These are phyloP conservation scores for Suillus decipiens DNA, from an alignment of 768 basidiomycete species.

Conservation along the genomic window DNA sequence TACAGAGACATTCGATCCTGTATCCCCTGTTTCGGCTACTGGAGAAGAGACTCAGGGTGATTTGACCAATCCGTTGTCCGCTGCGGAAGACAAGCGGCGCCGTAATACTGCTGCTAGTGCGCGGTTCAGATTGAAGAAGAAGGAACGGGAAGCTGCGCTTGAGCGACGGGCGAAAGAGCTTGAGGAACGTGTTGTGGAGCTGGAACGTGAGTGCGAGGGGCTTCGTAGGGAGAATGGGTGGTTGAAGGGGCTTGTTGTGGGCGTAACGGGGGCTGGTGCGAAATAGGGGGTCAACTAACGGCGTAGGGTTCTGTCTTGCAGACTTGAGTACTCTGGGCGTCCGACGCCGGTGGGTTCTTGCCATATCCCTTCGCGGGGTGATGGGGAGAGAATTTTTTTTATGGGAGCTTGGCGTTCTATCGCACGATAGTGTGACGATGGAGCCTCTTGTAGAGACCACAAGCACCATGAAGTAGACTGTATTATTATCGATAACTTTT, in stretches of 20 bases:
- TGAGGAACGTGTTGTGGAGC: slow-evolving; percentile 71
- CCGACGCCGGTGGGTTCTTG: neutral
- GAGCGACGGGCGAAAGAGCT: slow-evolving; percentile 86
- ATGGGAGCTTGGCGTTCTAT: neutral
- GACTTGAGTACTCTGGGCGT: neutral
- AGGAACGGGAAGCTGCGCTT: slow-evolving; percentile 89
- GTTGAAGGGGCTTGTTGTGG: slow-evolving; percentile 88
- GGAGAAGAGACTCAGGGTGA: slow-evolving; percentile 29
- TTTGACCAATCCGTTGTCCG: slow-evolving; percentile 37
- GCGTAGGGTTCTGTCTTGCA: neutral
- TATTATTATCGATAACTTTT: slow-evolving; percentile 7
- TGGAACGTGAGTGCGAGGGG: slow-evolving; percentile 91
- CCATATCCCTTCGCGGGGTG: slow-evolving; percentile 10
- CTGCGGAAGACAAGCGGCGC: slow-evolving; percentile 88
- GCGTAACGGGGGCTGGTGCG: slow-evolving; percentile 59
- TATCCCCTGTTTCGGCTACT: slow-evolving; percentile 30
- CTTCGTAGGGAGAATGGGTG: slow-evolving; percentile 89
- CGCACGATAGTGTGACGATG: neutral
- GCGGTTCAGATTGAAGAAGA: slow-evolving; percentile 94
- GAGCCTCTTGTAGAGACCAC: neutral
- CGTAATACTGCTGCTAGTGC: slow-evolving; percentile 93
- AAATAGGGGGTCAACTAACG: neutral
- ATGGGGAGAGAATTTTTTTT: neutral
- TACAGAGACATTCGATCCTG: slow-evolving; percentile 15
- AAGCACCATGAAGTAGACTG: neutral